Conservation (phyloP, 2,329 filamentous ascomycete genomes). For the Epichloe aotearoae region DNA sequence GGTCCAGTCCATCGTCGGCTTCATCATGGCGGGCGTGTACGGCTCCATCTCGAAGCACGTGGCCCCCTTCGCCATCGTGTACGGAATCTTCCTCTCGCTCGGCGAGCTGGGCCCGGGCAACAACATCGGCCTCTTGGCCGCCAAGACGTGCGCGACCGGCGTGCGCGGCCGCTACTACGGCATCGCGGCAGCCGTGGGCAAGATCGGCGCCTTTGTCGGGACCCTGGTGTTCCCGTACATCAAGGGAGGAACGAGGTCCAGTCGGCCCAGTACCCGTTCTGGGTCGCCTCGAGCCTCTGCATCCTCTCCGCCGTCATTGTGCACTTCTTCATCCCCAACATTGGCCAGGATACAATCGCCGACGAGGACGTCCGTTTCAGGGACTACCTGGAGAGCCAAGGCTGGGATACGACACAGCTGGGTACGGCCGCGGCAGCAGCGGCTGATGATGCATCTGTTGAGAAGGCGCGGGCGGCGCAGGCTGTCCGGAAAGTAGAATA, state of each 20-base stretch:
- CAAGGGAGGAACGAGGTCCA: constrained; percentile 33
- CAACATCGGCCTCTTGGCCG: constrained; percentile 78
- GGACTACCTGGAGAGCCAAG: constrained; percentile 55
- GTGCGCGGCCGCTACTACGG: constrained; percentile 65
- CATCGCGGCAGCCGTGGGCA: constrained; percentile 59
- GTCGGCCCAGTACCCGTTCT: constrained; percentile 77
- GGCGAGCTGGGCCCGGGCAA: constrained; percentile 64
- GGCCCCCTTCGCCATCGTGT: constrained; percentile 23
- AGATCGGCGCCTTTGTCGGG: constrained; percentile 74
- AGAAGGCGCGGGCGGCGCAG: too few species aligned
- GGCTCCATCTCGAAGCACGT: constrained; percentile 22
- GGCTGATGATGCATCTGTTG: too few species aligned
- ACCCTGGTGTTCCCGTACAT: constrained; percentile 59
- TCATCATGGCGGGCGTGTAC: constrained; percentile 79
- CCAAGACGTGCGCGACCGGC: constrained; percentile 78
- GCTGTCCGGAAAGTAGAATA: too few species aligned
- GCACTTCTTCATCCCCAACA: constrained; percentile 57
- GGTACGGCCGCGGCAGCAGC: constrained; percentile 14
- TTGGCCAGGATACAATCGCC: constrained; percentile 76
- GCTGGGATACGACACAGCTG: constrained; percentile 56
- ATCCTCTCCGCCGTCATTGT: constrained; percentile 51
- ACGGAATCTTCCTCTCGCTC: constrained; percentile 25
- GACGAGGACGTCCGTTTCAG: constrained; percentile 66
- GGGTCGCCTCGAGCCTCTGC: constrained; percentile 63
- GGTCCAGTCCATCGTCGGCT: constrained; percentile 66